phyloP scores from a whole-genome alignment of 768 basidiomycete species.

The Lenzites betulinus region DNA sequence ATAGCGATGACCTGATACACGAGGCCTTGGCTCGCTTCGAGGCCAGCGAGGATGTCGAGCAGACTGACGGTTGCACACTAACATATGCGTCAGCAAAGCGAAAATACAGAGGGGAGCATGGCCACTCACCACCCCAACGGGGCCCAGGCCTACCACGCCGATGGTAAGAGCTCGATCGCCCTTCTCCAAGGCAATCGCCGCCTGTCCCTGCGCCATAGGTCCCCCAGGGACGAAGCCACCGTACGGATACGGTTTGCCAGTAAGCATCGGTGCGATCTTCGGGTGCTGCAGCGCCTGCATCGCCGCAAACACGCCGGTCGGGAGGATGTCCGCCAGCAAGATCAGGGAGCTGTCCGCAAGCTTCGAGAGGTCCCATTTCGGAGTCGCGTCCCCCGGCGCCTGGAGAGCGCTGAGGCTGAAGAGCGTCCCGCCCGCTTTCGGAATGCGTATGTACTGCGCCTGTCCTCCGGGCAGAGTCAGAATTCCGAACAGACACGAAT shows the following conservation, averaged over 20 bases:
- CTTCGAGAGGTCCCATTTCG: conserved; percentile 24
- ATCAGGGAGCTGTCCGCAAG: conserved; percentile 65
- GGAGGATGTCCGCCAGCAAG: conserved; percentile 76
- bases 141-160: conserved; percentile 74
- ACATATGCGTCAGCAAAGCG: not conserved
- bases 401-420: conserved; percentile 51
- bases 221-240: conserved; percentile 19
- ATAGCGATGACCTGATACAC: conserved; percentile 62
- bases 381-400: conserved; percentile 23
- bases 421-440: conserved; percentile 78
- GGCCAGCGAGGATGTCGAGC: conserved; percentile 56
- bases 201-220: not conserved
- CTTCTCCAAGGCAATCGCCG: conserved; percentile 34
- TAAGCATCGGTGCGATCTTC: conserved; percentile 63
- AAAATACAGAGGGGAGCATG: not conserved
- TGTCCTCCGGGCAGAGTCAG: conserved; percentile 70
- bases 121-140: conserved; percentile 64
- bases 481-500: conserved; percentile 65
- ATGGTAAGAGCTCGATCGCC: conserved; percentile 59
- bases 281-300: conserved; percentile 73
- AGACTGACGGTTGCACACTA: conserved; percentile 65
- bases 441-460: conserved; percentile 78
- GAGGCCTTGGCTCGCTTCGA: conserved; percentile 30
- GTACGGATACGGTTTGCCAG: conserved; percentile 59
- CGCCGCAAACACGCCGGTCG: conserved; percentile 78